Evolutionary conservation across 305 asterid genomes (phyloP).

Genomic region (Fraxinus dipetala): DNA sequence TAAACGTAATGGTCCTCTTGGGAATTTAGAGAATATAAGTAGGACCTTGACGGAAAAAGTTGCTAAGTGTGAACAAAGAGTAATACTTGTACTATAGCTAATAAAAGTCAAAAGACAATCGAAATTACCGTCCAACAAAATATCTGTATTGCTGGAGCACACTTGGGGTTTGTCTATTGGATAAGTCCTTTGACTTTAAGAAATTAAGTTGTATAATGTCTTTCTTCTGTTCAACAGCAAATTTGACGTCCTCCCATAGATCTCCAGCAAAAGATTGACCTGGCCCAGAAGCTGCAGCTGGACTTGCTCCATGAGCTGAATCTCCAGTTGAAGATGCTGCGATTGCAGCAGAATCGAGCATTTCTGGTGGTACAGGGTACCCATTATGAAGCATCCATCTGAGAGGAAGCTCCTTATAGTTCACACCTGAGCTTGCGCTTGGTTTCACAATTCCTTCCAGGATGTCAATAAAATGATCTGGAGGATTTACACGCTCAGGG

Average conservation of each 20-base stretch:
- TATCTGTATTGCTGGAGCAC: constrained; percentile 48
- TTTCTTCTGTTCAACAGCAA: constrained; percentile 50
- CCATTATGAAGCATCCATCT: constrained; percentile 90
- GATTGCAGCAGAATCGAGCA: constrained; percentile 59
- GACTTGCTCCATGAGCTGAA: constrained; percentile 40
- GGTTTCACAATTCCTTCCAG: constrained; percentile 72
- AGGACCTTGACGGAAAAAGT: neutral
- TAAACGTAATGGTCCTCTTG: neutral
- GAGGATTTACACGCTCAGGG: constrained; percentile 80
- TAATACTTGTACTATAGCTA: neutral
- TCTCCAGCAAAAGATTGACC: constrained; percentile 56
- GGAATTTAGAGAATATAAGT: neutral
- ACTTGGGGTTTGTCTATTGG: constrained; percentile 52
- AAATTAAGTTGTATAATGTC: constrained; percentile 54
- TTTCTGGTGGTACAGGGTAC: constrained; percentile 73
- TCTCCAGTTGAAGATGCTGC: constrained; percentile 42
- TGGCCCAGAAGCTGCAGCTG: constrained; percentile 26
- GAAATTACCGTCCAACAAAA: constrained; percentile 65
- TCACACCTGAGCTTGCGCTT: constrained; percentile 40
- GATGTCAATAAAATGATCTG: constrained; percentile 74
- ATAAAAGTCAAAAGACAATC: constrained; percentile 1
- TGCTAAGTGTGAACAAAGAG: neutral
- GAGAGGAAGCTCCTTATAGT: constrained; percentile 68
- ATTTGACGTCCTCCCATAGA: constrained; percentile 62
- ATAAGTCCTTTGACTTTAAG: constrained; percentile 49